Conservation (phyloP, 306 rosid species). For the Ormosia semicastrata region DNA sequence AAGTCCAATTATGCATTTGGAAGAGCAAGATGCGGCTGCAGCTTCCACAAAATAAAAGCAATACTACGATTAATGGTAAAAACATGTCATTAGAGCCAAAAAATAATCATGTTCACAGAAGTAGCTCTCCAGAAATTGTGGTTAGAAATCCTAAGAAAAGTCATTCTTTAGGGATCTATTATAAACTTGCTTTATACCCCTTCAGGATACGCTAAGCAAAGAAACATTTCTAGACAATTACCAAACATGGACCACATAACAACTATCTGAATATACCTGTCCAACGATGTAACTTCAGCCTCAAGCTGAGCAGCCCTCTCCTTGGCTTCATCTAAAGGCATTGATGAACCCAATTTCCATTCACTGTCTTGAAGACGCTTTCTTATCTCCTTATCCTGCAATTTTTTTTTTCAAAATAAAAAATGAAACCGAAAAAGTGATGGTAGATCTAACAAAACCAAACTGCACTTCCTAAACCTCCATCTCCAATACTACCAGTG, state of each 20-base stretch:
- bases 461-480: not conserved
- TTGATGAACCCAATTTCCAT: conserved; percentile 74
- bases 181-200: not conserved
- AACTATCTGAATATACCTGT: conserved; percentile 55
- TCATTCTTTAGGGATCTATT: not conserved
- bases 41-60: not conserved
- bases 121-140: not conserved
- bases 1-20: not conserved
- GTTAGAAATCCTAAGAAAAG: conserved; percentile 14
- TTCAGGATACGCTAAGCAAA: not conserved
- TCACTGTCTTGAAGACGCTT: conserved; percentile 86
- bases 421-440: conserved; percentile 5
- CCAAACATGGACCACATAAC: not conserved
- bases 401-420: not conserved
- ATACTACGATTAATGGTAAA: not conserved
- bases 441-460: conserved; percentile 3
- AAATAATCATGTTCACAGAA: not conserved
- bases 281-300: conserved; percentile 72
- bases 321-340: conserved; percentile 82
- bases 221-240: not conserved
- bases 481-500: conserved; percentile 1
- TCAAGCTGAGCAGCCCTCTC: conserved; percentile 84
- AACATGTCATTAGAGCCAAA: not conserved
- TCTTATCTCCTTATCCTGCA: conserved; percentile 77
- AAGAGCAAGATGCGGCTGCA: not conserved